Evolutionary conservation across 2,329 filamentous ascomycete species (phyloP), one percentile per base, ranked within the genome.

Genomic region (Sclerotiophoma versabilis): DNA sequence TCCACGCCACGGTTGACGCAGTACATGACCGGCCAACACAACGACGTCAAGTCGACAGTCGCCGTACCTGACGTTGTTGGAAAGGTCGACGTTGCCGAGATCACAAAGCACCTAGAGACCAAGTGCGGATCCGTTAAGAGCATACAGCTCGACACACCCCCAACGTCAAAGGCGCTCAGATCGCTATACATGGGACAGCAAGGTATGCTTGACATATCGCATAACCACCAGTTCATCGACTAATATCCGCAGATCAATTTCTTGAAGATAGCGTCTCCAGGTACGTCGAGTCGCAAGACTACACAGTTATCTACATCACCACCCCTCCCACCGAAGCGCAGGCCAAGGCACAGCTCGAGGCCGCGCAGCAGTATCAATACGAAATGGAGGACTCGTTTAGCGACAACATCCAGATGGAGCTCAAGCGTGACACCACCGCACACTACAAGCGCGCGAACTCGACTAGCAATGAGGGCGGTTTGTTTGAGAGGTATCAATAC

Each of bases 401-500:
- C 49, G 82, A 86, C 44, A 75, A 82, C 11, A 70, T 89, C 43
- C 89, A 90, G 66, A 84, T 87, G 72, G 90, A 93, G 59, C 76
- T 95, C 60, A 95, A 91, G 83, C 85, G 92, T 62, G 82, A 86
- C 62, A 75, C 82, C 51, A 72, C 66, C 22, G 62, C 74, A 15
- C 60, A 77, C 43, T 59, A 55, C 41, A 65, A 64, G 38, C 67
- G 58, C 6, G 59, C 57, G 2, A 65, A 63, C 45, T 51, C 64
- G 43, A 63, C 62, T 11, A 38, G 34, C 49, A 25, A 52, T 4
- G 54, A 72, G 37, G 67, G 67, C 15, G 74, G 65, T 19, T 76
- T 96, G 36, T 98, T 99, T 68, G 90, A 96, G 77, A 92, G 90
- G 75, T 99, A 99, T 75, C 90, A 96, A 73, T 98, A 93, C 79